Evolutionary conservation across 1,284 basidiomycete species (phyloP).

Genomic region (Xerocomus nothofagi): DNA sequence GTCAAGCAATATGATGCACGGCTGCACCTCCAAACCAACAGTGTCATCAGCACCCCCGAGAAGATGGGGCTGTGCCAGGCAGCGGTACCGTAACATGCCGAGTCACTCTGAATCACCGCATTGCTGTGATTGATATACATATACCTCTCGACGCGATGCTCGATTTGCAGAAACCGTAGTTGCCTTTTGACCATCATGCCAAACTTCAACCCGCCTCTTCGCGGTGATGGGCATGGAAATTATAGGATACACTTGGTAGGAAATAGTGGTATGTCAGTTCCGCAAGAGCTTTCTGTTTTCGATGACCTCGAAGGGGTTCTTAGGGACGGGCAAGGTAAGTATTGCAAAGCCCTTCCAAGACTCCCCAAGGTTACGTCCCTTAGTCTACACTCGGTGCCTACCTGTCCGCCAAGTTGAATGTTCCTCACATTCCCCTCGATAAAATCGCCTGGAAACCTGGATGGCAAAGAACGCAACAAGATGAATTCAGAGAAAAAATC

Average conservation of each 20-base stretch:
- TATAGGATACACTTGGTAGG: conserved; percentile 54
- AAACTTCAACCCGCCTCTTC: conserved; percentile 37
- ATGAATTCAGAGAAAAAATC: conserved; percentile 42
- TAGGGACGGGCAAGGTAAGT: conserved; percentile 49
- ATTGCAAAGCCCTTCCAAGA: neutral
- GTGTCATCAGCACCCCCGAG: too few relatives aligned
- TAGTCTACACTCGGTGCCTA: conserved; percentile 51
- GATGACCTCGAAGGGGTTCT: neutral
- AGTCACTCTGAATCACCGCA: neutral
- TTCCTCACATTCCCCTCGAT: conserved; percentile 50
- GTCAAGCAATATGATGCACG: too few relatives aligned
- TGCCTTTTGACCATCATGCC: conserved; percentile 16
- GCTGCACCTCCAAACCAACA: too few relatives aligned
- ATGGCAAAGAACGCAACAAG: conserved; percentile 40
- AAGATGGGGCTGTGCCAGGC: too few relatives aligned
- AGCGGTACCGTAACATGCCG: too few relatives aligned
- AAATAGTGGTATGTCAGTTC: conserved; percentile 48
- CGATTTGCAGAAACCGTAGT: neutral
- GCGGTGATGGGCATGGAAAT: conserved; percentile 47
- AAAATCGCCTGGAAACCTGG: conserved; percentile 48
- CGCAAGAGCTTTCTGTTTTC: neutral
- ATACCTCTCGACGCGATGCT: neutral
- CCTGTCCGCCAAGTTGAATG: conserved; percentile 45
- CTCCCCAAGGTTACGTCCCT: neutral
- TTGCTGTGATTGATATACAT: neutral